Evolutionary conservation across 306 rosid genomes (phyloP).

Genomic region (Quillaja saponaria): DNA sequence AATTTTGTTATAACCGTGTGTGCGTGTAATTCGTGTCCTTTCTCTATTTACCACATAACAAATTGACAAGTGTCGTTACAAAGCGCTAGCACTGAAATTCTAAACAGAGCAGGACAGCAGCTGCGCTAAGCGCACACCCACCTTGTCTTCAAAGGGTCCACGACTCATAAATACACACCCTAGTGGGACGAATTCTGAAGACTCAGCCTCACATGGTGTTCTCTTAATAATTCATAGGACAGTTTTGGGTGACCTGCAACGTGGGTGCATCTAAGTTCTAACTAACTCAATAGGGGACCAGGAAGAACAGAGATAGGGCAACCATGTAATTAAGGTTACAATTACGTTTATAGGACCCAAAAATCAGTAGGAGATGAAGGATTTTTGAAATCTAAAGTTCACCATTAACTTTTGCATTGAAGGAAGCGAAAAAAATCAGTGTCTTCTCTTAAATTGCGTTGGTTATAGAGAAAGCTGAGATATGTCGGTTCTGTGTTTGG

Average conservation of each 20-base stretch:
- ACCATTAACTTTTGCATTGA: constrained; percentile 24
- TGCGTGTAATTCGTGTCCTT: background rate
- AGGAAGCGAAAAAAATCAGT: constrained; percentile 26
- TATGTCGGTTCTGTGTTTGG: constrained; percentile 28
- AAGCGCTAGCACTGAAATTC: background rate
- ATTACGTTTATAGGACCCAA: background rate
- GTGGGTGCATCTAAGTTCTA: background rate
- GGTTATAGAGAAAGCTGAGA: constrained; percentile 71
- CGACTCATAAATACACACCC: constrained; percentile 25
- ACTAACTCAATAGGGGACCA: constrained; percentile 22
- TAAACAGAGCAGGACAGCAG: constrained; percentile 2
- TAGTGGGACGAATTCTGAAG: constrained; percentile 6
- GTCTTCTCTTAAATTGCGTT: constrained; percentile 30
- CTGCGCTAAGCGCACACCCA: constrained; percentile 22
- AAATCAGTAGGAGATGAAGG: background rate
- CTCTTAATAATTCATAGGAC: constrained; percentile 14
- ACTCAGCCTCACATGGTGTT: background rate
- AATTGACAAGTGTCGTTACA: background rate
- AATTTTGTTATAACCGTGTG: background rate
- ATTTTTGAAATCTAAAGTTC: background rate
- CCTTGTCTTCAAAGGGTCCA: constrained; percentile 27
- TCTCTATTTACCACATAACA: background rate
- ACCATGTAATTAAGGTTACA: background rate
- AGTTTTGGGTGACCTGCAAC: constrained; percentile 20
- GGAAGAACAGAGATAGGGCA: background rate